Conservation (phyloP, 1,284 basidiomycete genomes). For the Ceratobasidium sp. region DNA sequence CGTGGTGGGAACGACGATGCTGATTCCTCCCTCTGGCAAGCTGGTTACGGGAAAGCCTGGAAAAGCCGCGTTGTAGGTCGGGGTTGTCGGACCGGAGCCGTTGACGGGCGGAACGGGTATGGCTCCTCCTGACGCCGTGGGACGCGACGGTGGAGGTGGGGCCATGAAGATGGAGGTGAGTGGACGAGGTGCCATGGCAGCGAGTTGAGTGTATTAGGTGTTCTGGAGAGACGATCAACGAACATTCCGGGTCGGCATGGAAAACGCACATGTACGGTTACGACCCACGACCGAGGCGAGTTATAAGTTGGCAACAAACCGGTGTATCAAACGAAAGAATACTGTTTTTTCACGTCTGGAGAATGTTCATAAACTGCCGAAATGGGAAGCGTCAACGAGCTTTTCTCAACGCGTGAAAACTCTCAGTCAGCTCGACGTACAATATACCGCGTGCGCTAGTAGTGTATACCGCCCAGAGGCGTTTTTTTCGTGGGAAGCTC, state of each 20-base stretch:
- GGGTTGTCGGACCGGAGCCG: conserved; percentile 21
- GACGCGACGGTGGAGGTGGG: conserved; percentile 29
- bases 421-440: neutral
- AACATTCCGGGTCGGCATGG: too few relatives aligned
- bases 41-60: conserved; percentile 20
- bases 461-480: neutral
- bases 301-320: neutral
- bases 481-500: neutral
- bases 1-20: conserved; percentile 13
- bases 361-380: conserved; percentile 14
- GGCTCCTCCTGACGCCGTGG: conserved; percentile 15
- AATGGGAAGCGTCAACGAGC: neutral
- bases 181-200: conserved; percentile 30
- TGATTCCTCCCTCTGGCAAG: conserved; percentile 25
- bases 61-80: conserved; percentile 29
- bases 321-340: neutral
- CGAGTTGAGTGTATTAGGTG: neutral
- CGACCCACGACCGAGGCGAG: neutral
- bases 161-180: conserved; percentile 36
- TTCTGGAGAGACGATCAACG: neutral
- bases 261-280: conserved; percentile 11
- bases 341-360: neutral
- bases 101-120: neutral
- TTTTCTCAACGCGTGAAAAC: neutral
- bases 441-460: neutral